These are phyloP conservation scores for Lophiostoma macrostomum DNA, from an alignment of 495 filamentous ascomycete species.

Conservation along the genomic window DNA sequence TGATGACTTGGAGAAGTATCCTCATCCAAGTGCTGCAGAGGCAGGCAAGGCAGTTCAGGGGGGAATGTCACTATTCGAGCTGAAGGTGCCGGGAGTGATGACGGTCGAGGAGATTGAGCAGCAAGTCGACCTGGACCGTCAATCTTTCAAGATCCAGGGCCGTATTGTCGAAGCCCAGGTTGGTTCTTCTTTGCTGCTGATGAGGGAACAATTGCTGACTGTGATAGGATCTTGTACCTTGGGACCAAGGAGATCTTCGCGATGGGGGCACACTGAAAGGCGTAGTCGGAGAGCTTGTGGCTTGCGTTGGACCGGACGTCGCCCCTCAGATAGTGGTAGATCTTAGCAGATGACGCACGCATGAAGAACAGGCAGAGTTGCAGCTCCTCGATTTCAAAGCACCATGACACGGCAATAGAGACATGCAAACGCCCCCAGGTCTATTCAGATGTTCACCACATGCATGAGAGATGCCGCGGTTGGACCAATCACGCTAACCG, in stretches of 20 bases:
- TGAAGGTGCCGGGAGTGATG: conserved; percentile 75
- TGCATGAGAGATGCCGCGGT: no score
- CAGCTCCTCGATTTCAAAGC: no score
- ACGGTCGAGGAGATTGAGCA: conserved; percentile 58
- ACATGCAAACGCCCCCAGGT: no score
- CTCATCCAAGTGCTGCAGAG: conserved; percentile 9
- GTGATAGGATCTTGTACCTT: conserved; percentile 57
- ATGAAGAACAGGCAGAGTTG: neutral
- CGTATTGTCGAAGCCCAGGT: no score
- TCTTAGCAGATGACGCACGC: conserved; percentile 10
- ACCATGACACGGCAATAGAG: no score
- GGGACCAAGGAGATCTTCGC: conserved; percentile 58
- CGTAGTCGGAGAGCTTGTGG: conserved; percentile 70
- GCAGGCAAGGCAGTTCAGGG: conserved; percentile 36
- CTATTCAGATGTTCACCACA: no score
- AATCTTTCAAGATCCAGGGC: conserved; percentile 1
- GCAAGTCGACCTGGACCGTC: conserved; percentile 58
- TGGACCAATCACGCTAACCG: no score
- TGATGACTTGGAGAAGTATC: conserved; percentile 8
- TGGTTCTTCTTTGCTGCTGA: no score
- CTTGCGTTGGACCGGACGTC: conserved; percentile 68
- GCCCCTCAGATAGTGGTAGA: conserved; percentile 51
- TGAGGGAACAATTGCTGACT: conserved; percentile 1
- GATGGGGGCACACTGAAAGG: conserved; percentile 58
- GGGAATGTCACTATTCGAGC: conserved; percentile 58